A percentile compares a stretch with the other conserved stretches of the same genome.
These are phyloP conservation scores for Kalmanozyma brasiliensis DNA, from an alignment of 1,284 basidiomycete genomes.

Conservation along the genomic window DNA sequence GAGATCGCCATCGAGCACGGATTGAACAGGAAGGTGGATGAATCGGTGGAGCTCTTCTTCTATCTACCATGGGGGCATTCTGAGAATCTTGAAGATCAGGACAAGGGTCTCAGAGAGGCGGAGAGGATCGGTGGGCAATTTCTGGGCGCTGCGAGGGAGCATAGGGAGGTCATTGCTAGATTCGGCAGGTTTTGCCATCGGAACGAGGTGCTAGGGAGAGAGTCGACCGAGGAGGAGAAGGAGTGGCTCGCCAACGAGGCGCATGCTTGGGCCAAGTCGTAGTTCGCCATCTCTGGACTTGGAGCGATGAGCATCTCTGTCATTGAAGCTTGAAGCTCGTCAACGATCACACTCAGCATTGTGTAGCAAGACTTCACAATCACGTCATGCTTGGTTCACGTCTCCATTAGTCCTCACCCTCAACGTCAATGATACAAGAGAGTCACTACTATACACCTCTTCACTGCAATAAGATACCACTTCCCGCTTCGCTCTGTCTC, in stretches of 20 bases:
- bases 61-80: conserved; percentile 38
- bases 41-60: conserved; percentile 18
- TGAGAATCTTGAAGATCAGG: conserved; percentile 32
- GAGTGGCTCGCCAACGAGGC: conserved; percentile 13
- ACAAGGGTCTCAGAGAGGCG: conserved; percentile 24
- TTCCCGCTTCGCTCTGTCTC: not conserved
- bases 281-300: too few species aligned
- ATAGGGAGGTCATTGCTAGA: conserved; percentile 24
- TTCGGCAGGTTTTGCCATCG: conserved; percentile 44
- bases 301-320: too few species aligned
- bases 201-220: conserved; percentile 23
- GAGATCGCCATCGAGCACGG: conserved; percentile 22
- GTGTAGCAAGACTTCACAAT: too few species aligned
- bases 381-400: too few species aligned
- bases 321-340: not conserved
- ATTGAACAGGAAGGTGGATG: conserved; percentile 15
- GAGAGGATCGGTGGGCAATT: conserved; percentile 25
- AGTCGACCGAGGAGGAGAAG: conserved; percentile 30
- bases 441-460: too few species aligned
- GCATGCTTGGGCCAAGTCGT: conserved; percentile 35
- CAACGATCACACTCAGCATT: too few species aligned
- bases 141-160: conserved; percentile 21
- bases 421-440: too few species aligned
- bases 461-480: too few species aligned
- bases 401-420: too few species aligned